Conservation (phyloP, 345 rosid genomes). For the Mangifera indica region DNA sequence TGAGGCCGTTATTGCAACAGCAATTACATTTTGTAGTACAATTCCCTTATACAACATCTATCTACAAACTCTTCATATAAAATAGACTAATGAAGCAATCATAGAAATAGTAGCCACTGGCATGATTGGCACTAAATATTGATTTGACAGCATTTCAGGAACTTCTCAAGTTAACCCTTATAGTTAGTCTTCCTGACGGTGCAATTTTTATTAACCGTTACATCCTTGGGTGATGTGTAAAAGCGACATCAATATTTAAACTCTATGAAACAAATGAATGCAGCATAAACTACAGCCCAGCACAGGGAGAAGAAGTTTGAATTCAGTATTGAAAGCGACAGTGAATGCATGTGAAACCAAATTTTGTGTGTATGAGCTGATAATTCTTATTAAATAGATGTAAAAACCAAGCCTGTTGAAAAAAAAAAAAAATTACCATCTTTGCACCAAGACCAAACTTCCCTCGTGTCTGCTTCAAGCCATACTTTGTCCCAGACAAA, state of each 20-base stretch:
- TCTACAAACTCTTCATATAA: slow-evolving; percentile 1
- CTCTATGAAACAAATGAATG: background rate
- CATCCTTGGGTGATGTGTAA: background rate
- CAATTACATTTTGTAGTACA: background rate
- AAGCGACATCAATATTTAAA: background rate
- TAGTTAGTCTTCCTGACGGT: background rate
- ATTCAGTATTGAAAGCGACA: slow-evolving; percentile 5
- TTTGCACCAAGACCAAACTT: slow-evolving; percentile 99
- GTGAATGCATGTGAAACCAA: background rate
- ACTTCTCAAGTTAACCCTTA: background rate
- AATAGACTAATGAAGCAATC: background rate
- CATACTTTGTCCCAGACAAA: slow-evolving; percentile 94
- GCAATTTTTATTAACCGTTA: background rate
- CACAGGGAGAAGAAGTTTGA: background rate
- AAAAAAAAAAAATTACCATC: slow-evolving; percentile 54
- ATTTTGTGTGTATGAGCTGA: background rate
- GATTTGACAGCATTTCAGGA: background rate
- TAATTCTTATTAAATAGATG: slow-evolving; percentile 4
- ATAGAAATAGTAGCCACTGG: background rate
- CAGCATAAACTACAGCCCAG: background rate
- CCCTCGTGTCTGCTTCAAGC: slow-evolving; percentile 96
- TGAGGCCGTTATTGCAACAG: background rate
- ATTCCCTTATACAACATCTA: background rate
- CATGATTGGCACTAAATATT: background rate
- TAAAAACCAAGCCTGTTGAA: slow-evolving; percentile 12